Conservation (phyloP, 2,329 filamentous ascomycete genomes). For the Tolypocladium amazonense region DNA sequence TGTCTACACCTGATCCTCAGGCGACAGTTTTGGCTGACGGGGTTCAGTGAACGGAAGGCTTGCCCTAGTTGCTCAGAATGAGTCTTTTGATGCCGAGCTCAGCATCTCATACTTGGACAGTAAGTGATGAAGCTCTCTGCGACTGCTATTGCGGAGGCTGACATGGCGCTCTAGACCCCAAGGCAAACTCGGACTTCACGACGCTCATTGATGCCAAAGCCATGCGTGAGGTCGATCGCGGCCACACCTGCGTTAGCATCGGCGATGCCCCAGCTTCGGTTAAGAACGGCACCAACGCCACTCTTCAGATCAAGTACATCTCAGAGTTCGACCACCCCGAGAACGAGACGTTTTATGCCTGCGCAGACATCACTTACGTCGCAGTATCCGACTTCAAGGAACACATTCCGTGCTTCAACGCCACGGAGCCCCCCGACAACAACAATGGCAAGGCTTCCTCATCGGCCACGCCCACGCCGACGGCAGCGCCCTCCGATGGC, state of each 20-base stretch:
- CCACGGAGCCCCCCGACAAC: slow-evolving; percentile 16
- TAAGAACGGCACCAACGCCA: slow-evolving; percentile 32
- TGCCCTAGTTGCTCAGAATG: slow-evolving; percentile 44
- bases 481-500: slow-evolving; percentile 13
- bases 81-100: slow-evolving; percentile 43
- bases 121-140: slow-evolving; percentile 11
- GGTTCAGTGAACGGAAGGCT: slow-evolving; percentile 40
- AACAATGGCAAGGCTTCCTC: slow-evolving; percentile 5
- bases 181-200: slow-evolving; percentile 27
- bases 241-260: slow-evolving; percentile 34
- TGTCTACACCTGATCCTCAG: rapidly evolving
- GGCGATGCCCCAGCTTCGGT: slow-evolving; percentile 21
- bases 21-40: neutral
- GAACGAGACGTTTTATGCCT: slow-evolving; percentile 37
- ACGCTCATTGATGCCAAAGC: slow-evolving; percentile 23
- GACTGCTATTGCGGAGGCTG: too few species aligned
- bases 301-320: slow-evolving; percentile 37
- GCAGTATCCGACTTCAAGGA: slow-evolving; percentile 20
- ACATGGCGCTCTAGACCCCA: slow-evolving; percentile 20
- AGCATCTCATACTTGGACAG: slow-evolving; percentile 41
- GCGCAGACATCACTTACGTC: slow-evolving; percentile 36
- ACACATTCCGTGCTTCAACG: slow-evolving; percentile 32
- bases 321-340: slow-evolving; percentile 30
- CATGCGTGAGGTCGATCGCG: slow-evolving; percentile 28
- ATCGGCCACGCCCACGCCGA: slow-evolving; percentile 3